Percentiles rank a stretch among this genome's conserved stretches.
These are phyloP conservation scores for Anthracocystis setariae DNA, from an alignment of 1,284 basidiomycete species.

Conservation along the genomic window DNA sequence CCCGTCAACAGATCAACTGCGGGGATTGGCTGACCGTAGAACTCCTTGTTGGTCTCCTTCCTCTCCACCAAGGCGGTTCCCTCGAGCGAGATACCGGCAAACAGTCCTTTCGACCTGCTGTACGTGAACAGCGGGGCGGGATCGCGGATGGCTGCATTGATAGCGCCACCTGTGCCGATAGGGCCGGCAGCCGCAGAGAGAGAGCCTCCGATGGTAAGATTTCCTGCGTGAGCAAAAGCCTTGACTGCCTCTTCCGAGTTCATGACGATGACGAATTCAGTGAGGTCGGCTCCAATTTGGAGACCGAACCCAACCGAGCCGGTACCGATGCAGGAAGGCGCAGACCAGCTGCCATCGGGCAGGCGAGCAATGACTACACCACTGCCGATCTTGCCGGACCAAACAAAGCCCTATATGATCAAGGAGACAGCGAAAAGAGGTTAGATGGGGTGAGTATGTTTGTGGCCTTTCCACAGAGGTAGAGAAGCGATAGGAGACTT, in stretches of 20 bases:
- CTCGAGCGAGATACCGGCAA: conserved; percentile 92
- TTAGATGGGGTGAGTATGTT: no score
- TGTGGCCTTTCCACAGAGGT: no score
- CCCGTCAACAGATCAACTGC: conserved; percentile 89
- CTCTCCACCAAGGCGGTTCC: conserved; percentile 94
- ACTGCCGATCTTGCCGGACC: conserved; percentile 93
- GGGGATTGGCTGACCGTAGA: conserved; percentile 91
- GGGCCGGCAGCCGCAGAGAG: conserved; percentile 71
- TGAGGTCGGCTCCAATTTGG: conserved; percentile 77
- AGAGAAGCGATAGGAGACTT: no score
- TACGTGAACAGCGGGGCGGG: conserved; percentile 98
- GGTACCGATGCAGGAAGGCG: conserved; percentile 96
- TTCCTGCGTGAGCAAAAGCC: conserved; percentile 93
- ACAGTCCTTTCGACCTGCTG: conserved; percentile 92
- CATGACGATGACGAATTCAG: conserved; percentile 81
- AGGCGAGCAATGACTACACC: conserved; percentile 93
- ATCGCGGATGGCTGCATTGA: conserved; percentile 86
- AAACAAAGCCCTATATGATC: conserved; percentile 78
- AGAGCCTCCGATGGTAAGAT: conserved; percentile 86
- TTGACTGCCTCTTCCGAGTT: conserved; percentile 95
- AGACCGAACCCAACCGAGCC: conserved; percentile 89
- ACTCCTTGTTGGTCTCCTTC: conserved; percentile 80
- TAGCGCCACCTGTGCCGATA: conserved; percentile 91
- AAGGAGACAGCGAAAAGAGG: no score
- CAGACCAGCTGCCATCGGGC: conserved; percentile 95